These are phyloP conservation scores for Epichloe hybrida DNA, from an alignment of 2,329 filamentous ascomycete species.

Conservation along the genomic window DNA sequence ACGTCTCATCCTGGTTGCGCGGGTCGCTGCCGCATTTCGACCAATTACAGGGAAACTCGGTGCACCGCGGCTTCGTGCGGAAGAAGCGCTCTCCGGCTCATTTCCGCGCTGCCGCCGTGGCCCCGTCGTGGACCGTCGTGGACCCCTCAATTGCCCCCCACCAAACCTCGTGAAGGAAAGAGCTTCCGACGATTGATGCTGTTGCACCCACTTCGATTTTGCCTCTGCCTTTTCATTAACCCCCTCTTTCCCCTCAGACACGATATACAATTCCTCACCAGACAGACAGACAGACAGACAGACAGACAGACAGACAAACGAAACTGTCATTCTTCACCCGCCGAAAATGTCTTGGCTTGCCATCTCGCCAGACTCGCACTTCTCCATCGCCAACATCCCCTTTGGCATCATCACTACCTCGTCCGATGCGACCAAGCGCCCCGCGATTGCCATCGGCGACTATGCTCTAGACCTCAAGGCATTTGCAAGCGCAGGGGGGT, in stretches of 20 bases:
- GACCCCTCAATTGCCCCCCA: background rate
- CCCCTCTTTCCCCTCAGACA: no score
- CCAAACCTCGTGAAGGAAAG: background rate
- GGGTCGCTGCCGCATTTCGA: no score
- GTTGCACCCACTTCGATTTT: background rate
- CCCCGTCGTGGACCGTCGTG: background rate
- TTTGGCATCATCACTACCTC: conserved; percentile 67
- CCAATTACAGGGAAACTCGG: no score
- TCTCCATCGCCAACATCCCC: conserved; percentile 69
- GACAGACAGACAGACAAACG: no score
- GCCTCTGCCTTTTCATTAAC: no score
- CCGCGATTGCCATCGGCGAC: conserved; percentile 60
- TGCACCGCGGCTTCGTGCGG: background rate
- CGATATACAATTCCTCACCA: no score
- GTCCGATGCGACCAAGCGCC: conserved; percentile 40
- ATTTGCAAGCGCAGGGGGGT: conserved; percentile 37
- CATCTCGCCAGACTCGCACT: conserved; percentile 23
- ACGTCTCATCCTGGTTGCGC: no score
- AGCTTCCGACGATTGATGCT: background rate
- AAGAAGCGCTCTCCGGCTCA: background rate
- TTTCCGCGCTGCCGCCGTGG: background rate
- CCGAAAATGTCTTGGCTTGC: conserved; percentile 13
- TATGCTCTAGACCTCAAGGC: conserved; percentile 55
- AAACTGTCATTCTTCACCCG: no score
- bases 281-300: no score